Base-by-base conservation (phyloP, 495 filamentous ascomycete genomes). In the Parathielavia appendiculata region DNA sequence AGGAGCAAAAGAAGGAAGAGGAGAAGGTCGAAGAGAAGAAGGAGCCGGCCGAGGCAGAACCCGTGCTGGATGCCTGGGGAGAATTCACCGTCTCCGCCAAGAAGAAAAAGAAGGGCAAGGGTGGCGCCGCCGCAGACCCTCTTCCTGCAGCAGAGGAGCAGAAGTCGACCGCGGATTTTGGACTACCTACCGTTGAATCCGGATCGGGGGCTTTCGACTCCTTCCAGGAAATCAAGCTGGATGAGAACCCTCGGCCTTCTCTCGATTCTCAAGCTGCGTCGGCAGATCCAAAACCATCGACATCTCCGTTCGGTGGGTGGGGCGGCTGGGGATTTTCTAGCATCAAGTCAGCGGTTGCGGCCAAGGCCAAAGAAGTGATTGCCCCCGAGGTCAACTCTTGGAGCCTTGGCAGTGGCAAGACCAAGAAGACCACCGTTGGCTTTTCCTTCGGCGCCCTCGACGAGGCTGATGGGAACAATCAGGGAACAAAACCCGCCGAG, bases 161-260 rank as follows among this genome's bases (percentile, higher is more conserved):
- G 20, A 64, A 65, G 17, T 0, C 51, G 19, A 53, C 56, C 14
- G 54, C 66, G 32, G 62, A 65, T 39, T 57, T 59, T 34, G 62
- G 44, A 19, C 57, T 63, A 8, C 67, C 66, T 19, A 60, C 40
- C 12, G 47, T 64, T 9, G 49, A 63, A 40, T 51, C 59, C 5
- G 51, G 36, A 44, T 23, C 43, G 45, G 32, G 61, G 52, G 46
- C 50, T 39, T 39, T 72, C 45, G 71, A 76, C 34, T 50, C 67
- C 19, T 77, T 81, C 50, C 63, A 80, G 38, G 77, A 81, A 6
- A 76, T 81, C 63, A 79, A 80, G 51, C 60, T 81, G 36, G 71
- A 78, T 57, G 73, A 75, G 4, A 71, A 61, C n/a, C 36, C 69
- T n/a, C 26, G 26, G 26, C 26, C 26, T 30, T 70, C 69, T 19